Conservation (phyloP, 2,329 filamentous ascomycete genomes). For the Fusarium drepaniforme region DNA sequence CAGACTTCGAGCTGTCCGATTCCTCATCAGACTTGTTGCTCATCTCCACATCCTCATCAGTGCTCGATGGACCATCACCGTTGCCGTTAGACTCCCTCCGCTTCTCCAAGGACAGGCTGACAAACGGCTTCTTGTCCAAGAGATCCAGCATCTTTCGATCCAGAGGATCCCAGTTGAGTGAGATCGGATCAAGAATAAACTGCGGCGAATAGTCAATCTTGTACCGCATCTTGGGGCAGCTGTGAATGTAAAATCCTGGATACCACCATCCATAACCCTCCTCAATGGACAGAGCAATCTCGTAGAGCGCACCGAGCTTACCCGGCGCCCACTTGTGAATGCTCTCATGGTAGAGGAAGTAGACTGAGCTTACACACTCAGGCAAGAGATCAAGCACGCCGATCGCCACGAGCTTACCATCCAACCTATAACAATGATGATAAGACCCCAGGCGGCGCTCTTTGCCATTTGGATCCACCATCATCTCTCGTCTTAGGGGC, state of each 20-base stretch:
- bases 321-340: conserved; percentile 78
- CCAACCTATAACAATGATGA: conserved; percentile 85
- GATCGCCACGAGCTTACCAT: conserved; percentile 81
- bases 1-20: conserved; percentile 28
- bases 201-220: conserved; percentile 85
- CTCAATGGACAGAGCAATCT: conserved; percentile 78
- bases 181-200: conserved; percentile 78
- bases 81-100: conserved; percentile 11
- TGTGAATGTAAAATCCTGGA: conserved; percentile 85
- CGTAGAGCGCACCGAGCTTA: conserved; percentile 80
- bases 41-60: background rate
- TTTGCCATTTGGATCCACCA: conserved; percentile 60
- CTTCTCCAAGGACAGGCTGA: conserved; percentile 58
- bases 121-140: conserved; percentile 68
- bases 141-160: conserved; percentile 62
- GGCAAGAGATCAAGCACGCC: conserved; percentile 83
- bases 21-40: conserved; percentile 7
- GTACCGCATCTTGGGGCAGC: conserved; percentile 85
- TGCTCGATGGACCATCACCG: background rate
- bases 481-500: conserved; percentile 65
- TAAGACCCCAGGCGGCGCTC: conserved; percentile 75
- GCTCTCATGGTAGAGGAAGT: conserved; percentile 85
- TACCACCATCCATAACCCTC: conserved; percentile 82
- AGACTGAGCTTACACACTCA: conserved; percentile 82
- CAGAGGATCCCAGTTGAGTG: conserved; percentile 71